These are phyloP conservation scores for Plasmodium fragile DNA, from an alignment of 169 alveolate genomes.

Conservation along the genomic window DNA sequence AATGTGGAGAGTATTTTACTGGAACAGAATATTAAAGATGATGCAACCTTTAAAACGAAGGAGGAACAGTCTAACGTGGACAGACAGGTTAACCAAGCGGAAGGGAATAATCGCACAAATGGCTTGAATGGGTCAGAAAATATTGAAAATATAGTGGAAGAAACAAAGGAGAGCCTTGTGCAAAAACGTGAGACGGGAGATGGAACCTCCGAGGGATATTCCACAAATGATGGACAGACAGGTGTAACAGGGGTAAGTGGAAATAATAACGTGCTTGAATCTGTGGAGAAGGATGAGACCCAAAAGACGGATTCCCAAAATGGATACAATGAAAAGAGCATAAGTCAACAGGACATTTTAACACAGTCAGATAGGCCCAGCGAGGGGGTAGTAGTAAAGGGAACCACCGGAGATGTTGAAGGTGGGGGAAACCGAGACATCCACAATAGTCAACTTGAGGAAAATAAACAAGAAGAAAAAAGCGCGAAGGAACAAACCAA, in stretches of 20 bases:
- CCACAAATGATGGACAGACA: not conserved
- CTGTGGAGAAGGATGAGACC: not conserved
- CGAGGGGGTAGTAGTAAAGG: not conserved
- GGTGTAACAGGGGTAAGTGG: not conserved
- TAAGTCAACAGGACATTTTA: not conserved
- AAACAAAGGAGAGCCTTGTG: not conserved
- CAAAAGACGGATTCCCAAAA: not conserved
- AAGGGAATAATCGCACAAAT: not conserved
- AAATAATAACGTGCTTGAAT: not conserved
- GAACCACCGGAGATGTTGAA: not conserved
- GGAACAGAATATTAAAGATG: constrained; percentile 6
- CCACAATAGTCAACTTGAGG: not conserved
- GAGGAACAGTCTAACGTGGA: not conserved
- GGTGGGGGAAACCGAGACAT: not conserved
- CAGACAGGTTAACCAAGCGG: not conserved
- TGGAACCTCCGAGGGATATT: not conserved
- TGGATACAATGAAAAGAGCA: constrained; percentile 5
- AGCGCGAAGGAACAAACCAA: not conserved
- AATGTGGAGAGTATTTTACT: constrained; percentile 8
- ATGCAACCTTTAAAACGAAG: not conserved
- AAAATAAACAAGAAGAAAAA: not conserved
- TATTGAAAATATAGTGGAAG: not conserved
- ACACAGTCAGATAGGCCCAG: not conserved
- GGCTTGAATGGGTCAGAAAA: not conserved
- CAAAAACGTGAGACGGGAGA: not conserved